Base-by-base conservation (phyloP, 176 grass and related monocot species). In the Areca catechu region DNA sequence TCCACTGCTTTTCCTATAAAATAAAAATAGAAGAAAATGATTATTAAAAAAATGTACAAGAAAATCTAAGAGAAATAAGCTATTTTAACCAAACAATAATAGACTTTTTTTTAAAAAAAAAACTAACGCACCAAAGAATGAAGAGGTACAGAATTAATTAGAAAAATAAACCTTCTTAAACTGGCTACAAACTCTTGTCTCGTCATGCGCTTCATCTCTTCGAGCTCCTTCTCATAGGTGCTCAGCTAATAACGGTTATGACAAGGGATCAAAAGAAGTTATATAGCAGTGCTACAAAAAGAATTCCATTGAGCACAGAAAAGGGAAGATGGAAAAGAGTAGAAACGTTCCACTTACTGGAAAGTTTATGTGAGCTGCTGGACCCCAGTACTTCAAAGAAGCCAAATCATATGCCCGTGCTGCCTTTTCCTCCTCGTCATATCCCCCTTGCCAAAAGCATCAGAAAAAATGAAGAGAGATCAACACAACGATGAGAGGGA, bases 371-470 rank as follows among this genome's bases (percentile, higher is more conserved):
- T 89, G 82, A 20, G 82, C 86, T 4, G 76, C 61, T 21, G 85
- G 75, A 16, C 90, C 90, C 90, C 90, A 95, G 69, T 95, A 95
- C 62, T 89, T 95, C 58, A 95, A 82, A 34, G 90, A 85, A 64
- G 90, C 90, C 60, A 95, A 63, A 63, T 95, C 90, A 27, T 95
- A 95, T 72, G 90, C 82, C 62, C 82, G 78, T 62, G 90, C 90
- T 28, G 90, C 90, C 73, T 95, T 95, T 56, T 89, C 90, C 82
- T 95, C 90, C 73, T 78, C 81, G 37, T 95, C 82, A 78, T 95
- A 95, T 17, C 90, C 90, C 54, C 90, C 90, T 95, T 51, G 50
- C 7, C 34, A 74, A 59, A 66, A 43, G 10, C 34, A 75, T 48
- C 58, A 23, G 25, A 30, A 53, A 16, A n/a, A 50, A 68, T n/a